Percentiles rank a stretch among this genome's conserved stretches.
Conservation (phyloP, 139 green algal genomes). For the Mesotaenium endlicherianum region DNA sequence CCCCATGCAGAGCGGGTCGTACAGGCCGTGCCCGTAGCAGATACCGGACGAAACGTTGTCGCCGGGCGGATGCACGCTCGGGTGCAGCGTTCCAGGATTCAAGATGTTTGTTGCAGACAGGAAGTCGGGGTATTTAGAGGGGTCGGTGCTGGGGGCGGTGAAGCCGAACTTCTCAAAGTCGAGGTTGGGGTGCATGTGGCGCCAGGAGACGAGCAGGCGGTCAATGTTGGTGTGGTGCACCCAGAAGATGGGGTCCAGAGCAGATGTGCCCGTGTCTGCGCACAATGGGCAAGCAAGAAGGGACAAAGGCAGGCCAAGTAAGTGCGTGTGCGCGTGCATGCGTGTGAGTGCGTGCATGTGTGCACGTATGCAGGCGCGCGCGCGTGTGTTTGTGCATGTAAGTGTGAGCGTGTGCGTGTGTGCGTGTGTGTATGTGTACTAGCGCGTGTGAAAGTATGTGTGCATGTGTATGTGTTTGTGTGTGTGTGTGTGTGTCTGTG, state of each 20-base stretch:
- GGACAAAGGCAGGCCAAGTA: no score
- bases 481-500: no score
- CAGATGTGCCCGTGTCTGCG: neutral
- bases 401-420: no score
- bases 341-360: no score
- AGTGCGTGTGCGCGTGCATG: no score
- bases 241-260: constrained; percentile 54
- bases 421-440: no score
- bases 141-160: neutral
- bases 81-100: neutral
- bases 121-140: neutral
- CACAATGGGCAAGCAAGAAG: neutral
- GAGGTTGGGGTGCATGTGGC: neutral
- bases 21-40: neutral
- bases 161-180: neutral
- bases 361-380: no score
- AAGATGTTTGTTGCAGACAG: neutral
- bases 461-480: no score
- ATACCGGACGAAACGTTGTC: neutral
- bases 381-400: no score
- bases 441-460: no score
- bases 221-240: constrained; percentile 45
- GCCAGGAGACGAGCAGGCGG: neutral
- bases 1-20: no score
- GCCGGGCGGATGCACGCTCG: neutral